A percentile compares a stretch with the other conserved stretches of the same genome.
phyloP scores from a whole-genome alignment of 2,329 filamentous ascomycete species.

The Macrophomina tecta region DNA sequence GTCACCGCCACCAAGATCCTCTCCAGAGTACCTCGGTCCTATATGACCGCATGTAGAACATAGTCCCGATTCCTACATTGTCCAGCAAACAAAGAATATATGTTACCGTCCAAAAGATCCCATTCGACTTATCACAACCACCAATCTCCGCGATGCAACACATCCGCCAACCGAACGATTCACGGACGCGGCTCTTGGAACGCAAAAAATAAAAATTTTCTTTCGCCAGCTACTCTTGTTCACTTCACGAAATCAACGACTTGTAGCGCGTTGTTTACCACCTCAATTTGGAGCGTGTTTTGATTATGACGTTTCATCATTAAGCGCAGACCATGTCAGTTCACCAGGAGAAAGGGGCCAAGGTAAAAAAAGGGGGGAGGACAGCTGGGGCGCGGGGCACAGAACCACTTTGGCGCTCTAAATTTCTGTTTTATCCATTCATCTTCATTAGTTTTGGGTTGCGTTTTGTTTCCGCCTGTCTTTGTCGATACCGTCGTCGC shows the following conservation, averaged over 20 bases:
- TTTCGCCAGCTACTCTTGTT: not conserved
- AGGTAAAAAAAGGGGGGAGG: not conserved
- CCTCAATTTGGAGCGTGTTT: not conserved
- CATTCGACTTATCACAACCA: not conserved
- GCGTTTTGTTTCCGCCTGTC: not conserved
- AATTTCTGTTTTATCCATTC: not conserved
- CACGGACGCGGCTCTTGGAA: not conserved
- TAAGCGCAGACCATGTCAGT: constrained; percentile 1
- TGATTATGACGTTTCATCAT: not conserved
- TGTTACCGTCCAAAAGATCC: not conserved
- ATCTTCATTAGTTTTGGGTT: not conserved
- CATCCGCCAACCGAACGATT: not conserved
- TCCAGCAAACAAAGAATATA: constrained; percentile 21
- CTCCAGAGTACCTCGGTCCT: not conserved
- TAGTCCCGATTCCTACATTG: not conserved
- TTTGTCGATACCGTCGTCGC: not conserved
- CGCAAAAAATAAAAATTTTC: constrained; percentile 12
- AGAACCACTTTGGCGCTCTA: constrained; percentile 1
- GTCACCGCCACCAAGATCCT: not conserved
- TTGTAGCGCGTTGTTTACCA: constrained; percentile 17
- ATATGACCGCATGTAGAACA: constrained; percentile 10
- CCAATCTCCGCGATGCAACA: not conserved
- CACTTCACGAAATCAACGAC: constrained; percentile 25
- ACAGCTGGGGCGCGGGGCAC: not conserved
- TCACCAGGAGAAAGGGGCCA: not conserved